A percentile compares a stretch with the other conserved stretches of the same genome.
Conservation (phyloP, 768 basidiomycete species). For the Basidioascus undulatus region DNA sequence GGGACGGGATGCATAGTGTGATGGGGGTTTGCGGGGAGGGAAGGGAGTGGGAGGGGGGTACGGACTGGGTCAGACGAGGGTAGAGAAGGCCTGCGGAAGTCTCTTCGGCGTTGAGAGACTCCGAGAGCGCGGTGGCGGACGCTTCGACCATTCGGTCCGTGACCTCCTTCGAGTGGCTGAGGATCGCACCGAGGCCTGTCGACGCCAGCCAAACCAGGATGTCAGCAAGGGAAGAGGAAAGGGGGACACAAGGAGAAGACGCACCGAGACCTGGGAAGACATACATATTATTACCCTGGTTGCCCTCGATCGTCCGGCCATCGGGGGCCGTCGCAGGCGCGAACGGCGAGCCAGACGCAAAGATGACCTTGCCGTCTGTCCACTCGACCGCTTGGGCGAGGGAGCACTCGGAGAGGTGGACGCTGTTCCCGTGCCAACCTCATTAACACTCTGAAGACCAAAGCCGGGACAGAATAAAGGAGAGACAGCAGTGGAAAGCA, state of each 20-base stretch:
- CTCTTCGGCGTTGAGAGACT: conserved; percentile 49
- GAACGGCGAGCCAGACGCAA: conserved; percentile 77
- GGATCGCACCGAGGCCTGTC: conserved; percentile 52
- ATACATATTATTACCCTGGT: conserved; percentile 1
- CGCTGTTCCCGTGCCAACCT: conserved; percentile 8
- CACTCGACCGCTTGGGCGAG: conserved; percentile 48
- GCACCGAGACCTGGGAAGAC: conserved; percentile 28
- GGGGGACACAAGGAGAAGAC: conserved; percentile 1
- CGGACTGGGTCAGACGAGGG: conserved; percentile 53
- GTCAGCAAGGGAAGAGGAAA: background rate
- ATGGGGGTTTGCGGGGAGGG: no score
- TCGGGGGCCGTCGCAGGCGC: no score
- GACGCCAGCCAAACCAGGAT: background rate
- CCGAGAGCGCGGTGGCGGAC: conserved; percentile 51
- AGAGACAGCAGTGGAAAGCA: no score
- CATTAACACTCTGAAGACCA: conserved; percentile 5
- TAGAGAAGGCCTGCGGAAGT: conserved; percentile 42
- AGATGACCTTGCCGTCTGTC: conserved; percentile 38
- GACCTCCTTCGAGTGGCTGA: conserved; percentile 39
- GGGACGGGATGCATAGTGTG: conserved; percentile 1
- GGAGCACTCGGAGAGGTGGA: conserved; percentile 53
- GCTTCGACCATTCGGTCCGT: conserved; percentile 80
- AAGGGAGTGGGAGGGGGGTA: no score
- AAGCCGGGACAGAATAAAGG: background rate
- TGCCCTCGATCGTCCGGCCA: background rate